Evolutionary conservation across 2,329 filamentous ascomycete species (phyloP).

Genomic region (Alternaria ventricosa): DNA sequence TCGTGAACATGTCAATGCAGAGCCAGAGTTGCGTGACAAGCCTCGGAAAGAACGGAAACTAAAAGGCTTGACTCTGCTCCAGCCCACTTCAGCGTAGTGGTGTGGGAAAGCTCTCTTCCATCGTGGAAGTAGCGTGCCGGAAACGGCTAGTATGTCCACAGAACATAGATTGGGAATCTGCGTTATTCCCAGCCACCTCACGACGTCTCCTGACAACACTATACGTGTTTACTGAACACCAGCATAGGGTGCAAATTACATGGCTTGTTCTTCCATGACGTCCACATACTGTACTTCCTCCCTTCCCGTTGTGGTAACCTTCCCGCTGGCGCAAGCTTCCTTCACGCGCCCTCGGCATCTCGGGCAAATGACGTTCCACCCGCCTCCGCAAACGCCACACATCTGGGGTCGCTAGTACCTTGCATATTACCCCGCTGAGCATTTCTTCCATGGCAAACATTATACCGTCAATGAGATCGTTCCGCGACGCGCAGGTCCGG

Average conservation of each 20-base stretch:
- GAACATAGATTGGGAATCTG: neutral
- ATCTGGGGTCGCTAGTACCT: slow-evolving; percentile 9
- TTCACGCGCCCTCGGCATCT: slow-evolving; percentile 4
- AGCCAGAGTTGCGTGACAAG: neutral
- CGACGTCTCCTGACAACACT: neutral
- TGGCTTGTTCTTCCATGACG: neutral
- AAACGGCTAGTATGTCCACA: neutral
- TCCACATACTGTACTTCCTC: neutral
- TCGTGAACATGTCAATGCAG: neutral
- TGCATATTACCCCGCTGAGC: slow-evolving; percentile 6
- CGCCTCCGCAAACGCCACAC: neutral
- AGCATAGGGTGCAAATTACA: neutral
- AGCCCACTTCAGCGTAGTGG: neutral
- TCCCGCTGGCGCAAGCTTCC: neutral
- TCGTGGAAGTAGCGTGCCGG: neutral
- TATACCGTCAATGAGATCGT: slow-evolving; percentile 18
- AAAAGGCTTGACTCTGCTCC: neutral
- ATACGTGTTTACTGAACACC: neutral
- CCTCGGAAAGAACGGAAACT: neutral
- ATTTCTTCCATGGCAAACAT: slow-evolving; percentile 7
- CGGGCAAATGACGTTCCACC: slow-evolving; percentile 3
- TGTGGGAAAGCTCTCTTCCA: neutral
- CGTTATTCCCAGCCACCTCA: neutral
- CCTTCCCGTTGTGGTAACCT: neutral
- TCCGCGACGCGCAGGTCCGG: neutral